Conservation (phyloP, 2,329 filamentous ascomycete species). For the Monascus ruber region DNA sequence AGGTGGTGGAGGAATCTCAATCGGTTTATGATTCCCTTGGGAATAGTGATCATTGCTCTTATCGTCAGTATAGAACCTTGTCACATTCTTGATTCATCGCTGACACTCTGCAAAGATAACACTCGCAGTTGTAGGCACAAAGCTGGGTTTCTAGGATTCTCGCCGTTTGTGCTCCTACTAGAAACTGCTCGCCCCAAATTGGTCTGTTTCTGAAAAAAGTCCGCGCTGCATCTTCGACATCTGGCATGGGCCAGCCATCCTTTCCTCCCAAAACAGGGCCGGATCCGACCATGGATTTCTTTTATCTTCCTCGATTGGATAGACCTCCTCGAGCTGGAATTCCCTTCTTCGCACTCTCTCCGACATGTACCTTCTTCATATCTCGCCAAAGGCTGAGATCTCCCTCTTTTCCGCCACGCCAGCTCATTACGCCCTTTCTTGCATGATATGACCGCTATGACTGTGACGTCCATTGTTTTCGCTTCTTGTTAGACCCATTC, state of each 20-base stretch:
- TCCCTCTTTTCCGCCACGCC: background rate
- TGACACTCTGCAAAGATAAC: constrained; percentile 10
- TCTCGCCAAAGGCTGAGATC: background rate
- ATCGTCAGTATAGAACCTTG: constrained; percentile 35
- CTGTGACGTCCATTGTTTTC: background rate
- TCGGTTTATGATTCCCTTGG: constrained; percentile 48
- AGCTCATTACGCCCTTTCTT: background rate
- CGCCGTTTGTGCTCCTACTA: too few species aligned
- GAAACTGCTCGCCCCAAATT: too few species aligned
- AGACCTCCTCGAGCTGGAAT: background rate
- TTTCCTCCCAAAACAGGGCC: too few species aligned
- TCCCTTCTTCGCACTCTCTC: background rate
- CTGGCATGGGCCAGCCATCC: too few species aligned
- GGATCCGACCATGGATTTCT: background rate
- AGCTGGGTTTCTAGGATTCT: constrained; percentile 17
- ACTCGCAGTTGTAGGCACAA: constrained; percentile 22
- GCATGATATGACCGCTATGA: background rate
- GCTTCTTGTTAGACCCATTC: too few species aligned
- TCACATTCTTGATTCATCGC: background rate
- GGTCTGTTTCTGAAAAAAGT: too few species aligned
- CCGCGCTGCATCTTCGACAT: too few species aligned
- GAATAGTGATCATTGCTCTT: constrained; percentile 43
- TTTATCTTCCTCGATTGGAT: background rate
- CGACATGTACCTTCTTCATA: background rate
- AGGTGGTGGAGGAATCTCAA: constrained; percentile 55